These are phyloP conservation scores for Leonotis leonurus DNA, from an alignment of 257 asterid genomes.

Conservation along the genomic window DNA sequence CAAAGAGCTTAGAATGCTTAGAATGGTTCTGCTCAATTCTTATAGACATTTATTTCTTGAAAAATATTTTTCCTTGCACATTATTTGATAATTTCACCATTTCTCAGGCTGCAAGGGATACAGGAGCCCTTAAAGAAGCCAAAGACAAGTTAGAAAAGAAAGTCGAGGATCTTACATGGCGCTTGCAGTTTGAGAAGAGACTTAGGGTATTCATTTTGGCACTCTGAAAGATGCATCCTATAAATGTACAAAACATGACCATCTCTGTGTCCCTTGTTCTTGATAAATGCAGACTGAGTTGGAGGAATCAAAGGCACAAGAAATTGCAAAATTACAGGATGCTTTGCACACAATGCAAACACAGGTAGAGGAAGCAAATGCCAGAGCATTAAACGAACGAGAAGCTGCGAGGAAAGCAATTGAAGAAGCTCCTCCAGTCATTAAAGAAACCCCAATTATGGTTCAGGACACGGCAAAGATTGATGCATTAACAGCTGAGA, in stretches of 20 bases:
- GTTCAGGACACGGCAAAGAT: conserved; percentile 83
- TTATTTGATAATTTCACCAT: conserved; percentile 10
- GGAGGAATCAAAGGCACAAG: conserved; percentile 96
- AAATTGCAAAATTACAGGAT: conserved; percentile 75
- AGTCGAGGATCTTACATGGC: conserved; percentile 99
- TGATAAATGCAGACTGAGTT: conserved; percentile 65
- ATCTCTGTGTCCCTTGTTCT: conserved; percentile 21
- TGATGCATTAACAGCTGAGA: conserved; percentile 72
- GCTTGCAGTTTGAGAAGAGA: conserved; percentile 93
- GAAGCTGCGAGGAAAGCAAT: conserved; percentile 91
- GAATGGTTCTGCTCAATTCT: conserved; percentile 57
- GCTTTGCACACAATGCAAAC: conserved; percentile 62
- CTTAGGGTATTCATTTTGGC: conserved; percentile 52
- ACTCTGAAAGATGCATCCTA: conserved; percentile 1
- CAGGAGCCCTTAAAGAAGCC: conserved; percentile 96
- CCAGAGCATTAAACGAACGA: conserved; percentile 65
- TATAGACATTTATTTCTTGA: conserved; percentile 15
- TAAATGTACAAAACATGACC: conserved; percentile 16
- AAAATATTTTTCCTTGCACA: conserved; percentile 3
- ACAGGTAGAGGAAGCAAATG: conserved; percentile 89
- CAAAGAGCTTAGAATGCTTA: conserved; percentile 83
- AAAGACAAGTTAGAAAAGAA: conserved; percentile 96
- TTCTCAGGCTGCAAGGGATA: conserved; percentile 86
- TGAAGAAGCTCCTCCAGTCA: conserved; percentile 95
- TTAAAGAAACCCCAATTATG: conserved; percentile 91